Base-by-base conservation (phyloP, 345 rosid genomes). In the Salix purpurea region DNA sequence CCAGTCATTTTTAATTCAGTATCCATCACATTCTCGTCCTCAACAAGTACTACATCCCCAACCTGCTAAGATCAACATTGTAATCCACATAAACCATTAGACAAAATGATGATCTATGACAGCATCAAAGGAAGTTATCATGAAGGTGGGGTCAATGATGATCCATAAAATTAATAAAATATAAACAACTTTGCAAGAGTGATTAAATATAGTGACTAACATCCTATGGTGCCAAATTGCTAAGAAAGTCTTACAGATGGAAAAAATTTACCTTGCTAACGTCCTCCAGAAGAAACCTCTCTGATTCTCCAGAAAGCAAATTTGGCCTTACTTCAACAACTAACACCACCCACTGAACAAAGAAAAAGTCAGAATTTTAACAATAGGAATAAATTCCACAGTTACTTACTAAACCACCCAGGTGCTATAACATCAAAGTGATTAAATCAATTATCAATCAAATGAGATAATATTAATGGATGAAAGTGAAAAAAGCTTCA, bases 11-110 rank as follows among this genome's bases (percentile, higher is more conserved):
- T 90, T 74, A 89, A 79, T 37, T 86, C 92, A 82, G 70, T 85
- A 64, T 90, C 97, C 81, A 84, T 61, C 23, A 88, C 92, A 71
- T 72, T 78, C 76, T 91, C 96, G 75, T 89, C 84, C 81, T 89
- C 79, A 44, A 95, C 92, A 73, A 95, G 96, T 74, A 92, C 87
- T 46, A 95, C 94, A 85, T 91, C 97, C 80, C 97, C 99, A 46
- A 95, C 92, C 97, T 92, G 84, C 61, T 71, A 71, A 79, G 24
- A 68, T 40, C 28, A 56, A 36, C 37, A 26, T 58, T 62, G 44
- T 34, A 54, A 65, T 23, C 52, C 73, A 18, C 52, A 61, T 18
- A 50, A 42, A 18, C 18, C 24, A 50, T 68, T 6, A 26, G 40
- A 28, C 39, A 72, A 40, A 48, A 15, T 71, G 6, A 36, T n/a